phyloP scores from a whole-genome alignment of 164 flowering plant genomes.

The Pachysandra terminalis region DNA sequence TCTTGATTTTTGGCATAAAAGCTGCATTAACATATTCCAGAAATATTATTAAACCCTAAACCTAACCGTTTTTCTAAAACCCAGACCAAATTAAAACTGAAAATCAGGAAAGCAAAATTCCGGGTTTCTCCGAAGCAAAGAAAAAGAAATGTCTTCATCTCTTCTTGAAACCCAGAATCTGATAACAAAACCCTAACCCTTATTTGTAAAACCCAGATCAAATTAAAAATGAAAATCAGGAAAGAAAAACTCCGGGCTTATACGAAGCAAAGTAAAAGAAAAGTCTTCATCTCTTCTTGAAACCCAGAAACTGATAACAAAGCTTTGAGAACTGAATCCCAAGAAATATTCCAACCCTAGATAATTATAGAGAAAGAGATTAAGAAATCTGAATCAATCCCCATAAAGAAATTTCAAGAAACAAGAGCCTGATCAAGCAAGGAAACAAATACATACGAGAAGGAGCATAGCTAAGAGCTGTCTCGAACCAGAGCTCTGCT shows the following conservation, averaged over 20 bases:
- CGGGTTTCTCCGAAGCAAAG: neutral
- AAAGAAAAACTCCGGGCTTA: too few relatives aligned
- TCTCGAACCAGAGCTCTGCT: constrained; percentile 86
- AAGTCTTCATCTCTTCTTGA: too few relatives aligned
- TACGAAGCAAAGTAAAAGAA: too few relatives aligned
- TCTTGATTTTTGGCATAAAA: constrained; percentile 72
- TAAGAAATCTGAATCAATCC: neutral
- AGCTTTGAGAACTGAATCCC: too few relatives aligned
- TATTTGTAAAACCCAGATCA: too few relatives aligned
- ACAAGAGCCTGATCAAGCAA: neutral
- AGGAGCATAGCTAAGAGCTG: constrained; percentile 65
- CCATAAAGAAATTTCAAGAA: neutral
- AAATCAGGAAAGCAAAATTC: neutral
- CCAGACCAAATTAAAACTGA: neutral
- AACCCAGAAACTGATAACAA: too few relatives aligned
- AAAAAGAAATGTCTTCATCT: neutral
- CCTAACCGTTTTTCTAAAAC: neutral
- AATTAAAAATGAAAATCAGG: neutral
- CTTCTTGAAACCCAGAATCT: neutral
- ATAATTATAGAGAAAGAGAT: too few relatives aligned
- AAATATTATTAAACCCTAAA: constrained; percentile 10
- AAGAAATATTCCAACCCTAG: too few relatives aligned
- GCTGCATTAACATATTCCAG: constrained; percentile 43
- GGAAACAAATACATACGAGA: constrained; percentile 53
- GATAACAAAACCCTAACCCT: too few relatives aligned